Conservation (phyloP, 140 eudicot species). For the Oenanthe javanica region DNA sequence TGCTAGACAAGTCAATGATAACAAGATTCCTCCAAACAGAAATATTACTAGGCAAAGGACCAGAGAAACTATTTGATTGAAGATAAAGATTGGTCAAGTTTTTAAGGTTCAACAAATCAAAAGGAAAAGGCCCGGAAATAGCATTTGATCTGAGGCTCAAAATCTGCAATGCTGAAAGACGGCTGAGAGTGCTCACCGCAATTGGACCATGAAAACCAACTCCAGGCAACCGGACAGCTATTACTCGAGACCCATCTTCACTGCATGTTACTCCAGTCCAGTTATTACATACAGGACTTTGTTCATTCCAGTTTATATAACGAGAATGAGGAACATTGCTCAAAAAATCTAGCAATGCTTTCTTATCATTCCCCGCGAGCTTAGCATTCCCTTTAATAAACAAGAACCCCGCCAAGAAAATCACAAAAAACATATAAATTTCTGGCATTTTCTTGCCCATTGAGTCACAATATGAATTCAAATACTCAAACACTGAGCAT, state of each 20-base stretch:
- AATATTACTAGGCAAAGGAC: conserved; percentile 64
- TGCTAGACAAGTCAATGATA: conserved; percentile 60
- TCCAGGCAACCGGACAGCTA: conserved; percentile 72
- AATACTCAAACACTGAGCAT: background rate
- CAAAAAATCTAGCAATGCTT: conserved; percentile 68
- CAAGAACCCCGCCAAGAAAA: conserved; percentile 41
- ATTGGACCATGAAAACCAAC: conserved; percentile 83
- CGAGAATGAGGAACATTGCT: conserved; percentile 51
- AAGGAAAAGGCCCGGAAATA: conserved; percentile 67
- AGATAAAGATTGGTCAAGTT: conserved; percentile 63
- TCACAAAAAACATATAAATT: conserved; percentile 13
- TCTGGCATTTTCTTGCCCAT: conserved; percentile 32
- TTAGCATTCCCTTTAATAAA: conserved; percentile 24
- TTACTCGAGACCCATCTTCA: conserved; percentile 69
- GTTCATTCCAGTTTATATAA: conserved; percentile 55
- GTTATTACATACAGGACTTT: conserved; percentile 47
- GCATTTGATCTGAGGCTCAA: conserved; percentile 87
- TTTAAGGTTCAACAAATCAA: conserved; percentile 46
- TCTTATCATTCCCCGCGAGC: conserved; percentile 56
- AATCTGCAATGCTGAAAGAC: conserved; percentile 75
- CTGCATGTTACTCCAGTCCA: conserved; percentile 92
- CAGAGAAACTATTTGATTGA: conserved; percentile 61
- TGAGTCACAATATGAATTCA: background rate
- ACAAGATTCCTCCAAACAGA: conserved; percentile 65
- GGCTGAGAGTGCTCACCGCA: conserved; percentile 62